A percentile compares a stretch with the other conserved stretches of the same genome.
phyloP scores from a whole-genome alignment of 1,139 yeast species.

The Kodamaea fungicola region DNA sequence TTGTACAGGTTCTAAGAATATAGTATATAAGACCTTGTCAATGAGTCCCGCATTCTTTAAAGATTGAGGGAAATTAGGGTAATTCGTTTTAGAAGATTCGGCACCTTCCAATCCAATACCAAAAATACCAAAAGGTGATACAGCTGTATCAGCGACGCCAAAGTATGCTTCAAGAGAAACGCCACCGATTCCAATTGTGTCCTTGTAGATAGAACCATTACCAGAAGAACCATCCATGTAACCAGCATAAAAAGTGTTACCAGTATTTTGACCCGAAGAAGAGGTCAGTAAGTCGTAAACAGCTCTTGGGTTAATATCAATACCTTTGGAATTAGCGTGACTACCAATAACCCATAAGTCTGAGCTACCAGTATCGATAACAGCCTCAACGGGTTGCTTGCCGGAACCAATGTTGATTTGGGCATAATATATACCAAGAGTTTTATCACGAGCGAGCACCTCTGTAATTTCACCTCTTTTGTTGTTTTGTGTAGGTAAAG shows the following conservation, averaged over 20 bases:
- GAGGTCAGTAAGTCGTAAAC: constrained; percentile 9
- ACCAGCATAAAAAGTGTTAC: constrained; percentile 9
- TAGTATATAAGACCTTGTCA: constrained; percentile 13
- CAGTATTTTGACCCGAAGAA: constrained; percentile 5
- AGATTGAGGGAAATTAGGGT: constrained; percentile 19
- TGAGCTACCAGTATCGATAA: background rate
- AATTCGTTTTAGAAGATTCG: constrained; percentile 11
- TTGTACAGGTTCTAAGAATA: constrained; percentile 15
- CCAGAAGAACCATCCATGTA: constrained; percentile 15
- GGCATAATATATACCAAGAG: background rate
- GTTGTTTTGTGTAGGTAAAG: no score
- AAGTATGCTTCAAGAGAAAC: constrained; percentile 14
- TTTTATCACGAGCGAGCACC: no score
- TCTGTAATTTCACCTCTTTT: no score
- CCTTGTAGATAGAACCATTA: constrained; percentile 16
- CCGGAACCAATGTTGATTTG: background rate
- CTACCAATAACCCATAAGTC: background rate
- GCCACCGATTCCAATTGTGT: constrained; percentile 12
- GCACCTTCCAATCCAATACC: constrained; percentile 17
- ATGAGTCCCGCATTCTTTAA: constrained; percentile 21
- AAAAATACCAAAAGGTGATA: constrained; percentile 16
- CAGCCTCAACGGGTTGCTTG: background rate
- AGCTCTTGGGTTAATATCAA: background rate
- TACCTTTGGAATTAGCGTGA: background rate
- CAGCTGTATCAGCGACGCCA: constrained; percentile 14